These are phyloP conservation scores for Trifolium repens DNA, from an alignment of 306 rosid species.

Conservation along the genomic window DNA sequence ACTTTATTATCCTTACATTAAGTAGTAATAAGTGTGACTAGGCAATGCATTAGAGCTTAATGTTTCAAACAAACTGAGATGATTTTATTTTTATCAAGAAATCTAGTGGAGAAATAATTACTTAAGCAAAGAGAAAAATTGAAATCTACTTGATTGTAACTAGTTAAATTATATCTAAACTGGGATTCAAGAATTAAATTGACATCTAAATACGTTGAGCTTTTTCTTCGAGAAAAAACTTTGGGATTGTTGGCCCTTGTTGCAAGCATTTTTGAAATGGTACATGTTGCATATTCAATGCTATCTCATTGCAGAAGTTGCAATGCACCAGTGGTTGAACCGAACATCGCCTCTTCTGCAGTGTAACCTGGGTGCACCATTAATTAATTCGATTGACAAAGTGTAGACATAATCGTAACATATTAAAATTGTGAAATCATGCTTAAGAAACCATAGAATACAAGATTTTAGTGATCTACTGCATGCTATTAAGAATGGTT, in stretches of 20 bases:
- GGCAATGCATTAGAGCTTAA: background rate
- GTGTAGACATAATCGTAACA: background rate
- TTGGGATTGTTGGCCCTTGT: background rate
- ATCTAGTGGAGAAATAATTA: background rate
- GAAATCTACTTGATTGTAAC: background rate
- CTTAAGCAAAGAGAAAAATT: background rate
- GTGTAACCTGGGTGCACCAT: background rate
- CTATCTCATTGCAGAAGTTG: background rate
- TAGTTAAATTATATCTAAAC: background rate
- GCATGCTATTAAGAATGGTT: background rate
- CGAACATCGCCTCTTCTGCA: background rate
- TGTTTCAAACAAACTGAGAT: slow-evolving; percentile 4
- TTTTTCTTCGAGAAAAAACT: background rate
- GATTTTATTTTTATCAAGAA: slow-evolving; percentile 13
- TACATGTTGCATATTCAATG: background rate
- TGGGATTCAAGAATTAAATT: background rate
- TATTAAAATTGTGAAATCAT: background rate
- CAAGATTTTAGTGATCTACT: background rate
- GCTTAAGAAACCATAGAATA: slow-evolving; percentile 15
- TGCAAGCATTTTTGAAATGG: background rate
- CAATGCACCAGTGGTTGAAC: background rate
- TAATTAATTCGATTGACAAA: too few relatives aligned
- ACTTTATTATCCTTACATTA: background rate
- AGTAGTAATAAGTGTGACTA: background rate
- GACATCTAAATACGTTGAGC: background rate